Base-by-base conservation (phyloP, 352 stramenopile genomes). In the Halophytophthora batemanensis region DNA sequence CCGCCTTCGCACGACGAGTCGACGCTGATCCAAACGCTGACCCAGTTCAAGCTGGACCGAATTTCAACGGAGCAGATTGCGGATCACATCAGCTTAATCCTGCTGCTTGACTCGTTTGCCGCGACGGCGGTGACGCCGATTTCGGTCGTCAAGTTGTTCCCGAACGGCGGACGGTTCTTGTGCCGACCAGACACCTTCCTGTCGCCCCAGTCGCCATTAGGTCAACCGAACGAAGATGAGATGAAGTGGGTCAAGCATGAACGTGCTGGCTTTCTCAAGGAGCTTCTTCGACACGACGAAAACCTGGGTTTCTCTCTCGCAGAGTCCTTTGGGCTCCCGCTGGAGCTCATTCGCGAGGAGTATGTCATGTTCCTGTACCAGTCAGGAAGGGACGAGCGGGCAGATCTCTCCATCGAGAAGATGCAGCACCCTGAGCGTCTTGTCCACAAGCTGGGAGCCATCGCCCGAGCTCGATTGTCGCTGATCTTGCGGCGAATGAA, bases 291-390 rank as follows among this genome's bases (percentile, higher is more conserved):
- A 33, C 62, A 84, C 45, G 76, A 92, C 45, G 77, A 90, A 43
- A 49, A 52, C 0, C 43, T 90, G 2, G 83, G 78, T 0, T 86
- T 91, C 50, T 56, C 70, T 2, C 60, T 94, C 12, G 80, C 81
- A 1, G 66, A 89, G n/a, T 64, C 79, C n/a, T 91, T 94, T 55
- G 60, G 69, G 17, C 41, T 92, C 19, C 74, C 79, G n/a, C 66
- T 86, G 12, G 77, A 92, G 18, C 61, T 77, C 22, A 84, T 94
- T 53, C 78, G 78, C 21, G 77, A 91, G 72, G 80, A 90, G 47
- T 74, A 92, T 33, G 75, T 90, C 18, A 31, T 94, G 22, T 91
- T 89, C 44, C 61, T 94, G 53, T 94, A 92, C 51, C 77, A 90
- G 33, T 82, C 59, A 6, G 83, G 83, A 2, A 63, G 71, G n/a